Evolutionary conservation across 2,329 filamentous ascomycete genomes (phyloP).

Genomic region (Aspergillus tamarii): DNA sequence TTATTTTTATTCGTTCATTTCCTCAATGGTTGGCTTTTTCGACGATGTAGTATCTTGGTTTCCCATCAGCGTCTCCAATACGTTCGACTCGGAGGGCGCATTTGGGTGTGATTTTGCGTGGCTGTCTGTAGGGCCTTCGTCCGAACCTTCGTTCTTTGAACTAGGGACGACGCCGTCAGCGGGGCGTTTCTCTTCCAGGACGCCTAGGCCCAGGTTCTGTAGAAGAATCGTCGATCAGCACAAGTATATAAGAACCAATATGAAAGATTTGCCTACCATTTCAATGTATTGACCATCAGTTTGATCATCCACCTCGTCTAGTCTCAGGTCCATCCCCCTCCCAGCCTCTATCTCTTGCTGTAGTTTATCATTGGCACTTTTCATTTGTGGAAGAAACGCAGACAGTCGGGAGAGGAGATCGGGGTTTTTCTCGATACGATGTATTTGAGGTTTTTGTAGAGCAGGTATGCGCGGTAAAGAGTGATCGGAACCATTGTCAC

Average conservation of each 20-base stretch:
- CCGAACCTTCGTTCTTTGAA: conserved; percentile 24
- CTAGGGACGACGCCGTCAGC: conserved; percentile 19
- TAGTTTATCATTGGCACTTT: conserved; percentile 47
- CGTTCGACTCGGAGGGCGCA: conserved; percentile 27
- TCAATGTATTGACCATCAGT: conserved; percentile 45
- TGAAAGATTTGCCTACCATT: conserved; percentile 37
- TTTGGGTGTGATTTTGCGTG: conserved; percentile 19
- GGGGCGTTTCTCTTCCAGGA: conserved; percentile 44
- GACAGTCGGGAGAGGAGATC: conserved; percentile 42
- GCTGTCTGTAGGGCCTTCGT: conserved; percentile 17
- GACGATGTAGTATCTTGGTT: conserved; percentile 27
- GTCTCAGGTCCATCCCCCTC: conserved; percentile 30
- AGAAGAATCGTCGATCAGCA: not conserved
- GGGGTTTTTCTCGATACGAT: conserved; percentile 29
- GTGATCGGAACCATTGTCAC: conserved; percentile 10
- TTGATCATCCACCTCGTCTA: conserved; percentile 40
- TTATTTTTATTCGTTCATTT: conserved; percentile 33
- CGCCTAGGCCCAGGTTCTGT: conserved; percentile 49
- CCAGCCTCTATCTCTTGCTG: conserved; percentile 42
- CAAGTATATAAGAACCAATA: not conserved
- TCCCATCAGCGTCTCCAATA: conserved; percentile 44
- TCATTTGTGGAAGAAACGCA: conserved; percentile 47
- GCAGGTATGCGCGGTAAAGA: conserved; percentile 33
- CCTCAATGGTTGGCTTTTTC: conserved; percentile 43
- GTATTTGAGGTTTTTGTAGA: conserved; percentile 40